Evolutionary conservation across 225 moss, liverwort and hornwort species (phyloP).

Genomic region (Pseudisothecium myosuroides): DNA sequence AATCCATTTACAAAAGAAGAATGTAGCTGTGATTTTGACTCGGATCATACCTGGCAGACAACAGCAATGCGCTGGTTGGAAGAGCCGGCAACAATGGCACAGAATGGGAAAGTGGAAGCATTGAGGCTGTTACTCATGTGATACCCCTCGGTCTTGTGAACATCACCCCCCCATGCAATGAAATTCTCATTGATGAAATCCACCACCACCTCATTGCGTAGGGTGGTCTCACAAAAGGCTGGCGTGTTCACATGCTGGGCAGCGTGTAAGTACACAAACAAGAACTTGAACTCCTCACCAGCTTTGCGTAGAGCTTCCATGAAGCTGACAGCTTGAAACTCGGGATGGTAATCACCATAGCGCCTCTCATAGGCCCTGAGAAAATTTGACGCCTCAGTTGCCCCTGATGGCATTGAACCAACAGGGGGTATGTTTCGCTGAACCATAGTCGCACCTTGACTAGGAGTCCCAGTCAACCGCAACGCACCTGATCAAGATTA

Average conservation of each 20-base stretch:
- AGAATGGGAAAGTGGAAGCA: constrained; percentile 92
- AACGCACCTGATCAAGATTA: constrained; percentile 39
- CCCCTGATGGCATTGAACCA: constrained; percentile 39
- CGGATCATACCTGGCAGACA: constrained; percentile 52
- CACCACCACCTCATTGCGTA: constrained; percentile 62
- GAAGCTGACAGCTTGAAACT: constrained; percentile 71
- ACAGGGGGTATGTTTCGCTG: neutral
- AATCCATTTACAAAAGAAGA: neutral
- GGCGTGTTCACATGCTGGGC: constrained; percentile 75
- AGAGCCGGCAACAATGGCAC: constrained; percentile 68
- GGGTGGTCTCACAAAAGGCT: constrained; percentile 59
- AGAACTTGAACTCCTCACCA: constrained; percentile 77
- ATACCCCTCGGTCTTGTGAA: constrained; percentile 78
- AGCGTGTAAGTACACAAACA: constrained; percentile 88
- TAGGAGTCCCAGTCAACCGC: constrained; percentile 23
- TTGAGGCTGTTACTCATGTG: constrained; percentile 90
- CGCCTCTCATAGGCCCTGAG: constrained; percentile 67
- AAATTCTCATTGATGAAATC: constrained; percentile 83
- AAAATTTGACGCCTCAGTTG: constrained; percentile 61
- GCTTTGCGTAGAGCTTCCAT: constrained; percentile 80
- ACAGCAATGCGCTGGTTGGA: constrained; percentile 75
- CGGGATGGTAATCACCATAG: constrained; percentile 73
- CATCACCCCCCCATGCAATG: constrained; percentile 86
- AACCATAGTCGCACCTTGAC: neutral
- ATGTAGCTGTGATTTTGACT: neutral